These are phyloP conservation scores for Lachancea sp. DNA, from an alignment of 805 yeast genomes.

Conservation along the genomic window DNA sequence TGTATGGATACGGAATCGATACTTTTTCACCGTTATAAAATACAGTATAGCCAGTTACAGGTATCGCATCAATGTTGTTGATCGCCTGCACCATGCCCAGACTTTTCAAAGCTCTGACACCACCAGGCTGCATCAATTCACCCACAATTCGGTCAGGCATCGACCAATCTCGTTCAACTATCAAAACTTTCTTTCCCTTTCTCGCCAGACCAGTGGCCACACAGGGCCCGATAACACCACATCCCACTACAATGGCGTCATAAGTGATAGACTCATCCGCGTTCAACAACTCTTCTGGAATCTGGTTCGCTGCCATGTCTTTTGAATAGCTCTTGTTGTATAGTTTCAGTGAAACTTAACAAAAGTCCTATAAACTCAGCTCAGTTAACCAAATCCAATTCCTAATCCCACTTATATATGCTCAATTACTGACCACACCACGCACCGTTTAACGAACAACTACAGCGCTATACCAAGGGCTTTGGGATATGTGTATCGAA, in stretches of 20 bases:
- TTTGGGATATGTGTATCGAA: too few species aligned
- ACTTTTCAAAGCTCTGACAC: slow-evolving; percentile 75
- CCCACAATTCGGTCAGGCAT: slow-evolving; percentile 97
- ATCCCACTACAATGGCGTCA: slow-evolving; percentile 92
- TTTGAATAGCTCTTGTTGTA: too few species aligned
- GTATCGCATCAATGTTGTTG: slow-evolving; percentile 53
- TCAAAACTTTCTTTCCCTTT: slow-evolving; percentile 74
- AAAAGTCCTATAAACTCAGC: too few species aligned
- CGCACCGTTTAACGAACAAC: too few species aligned
- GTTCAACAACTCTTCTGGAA: slow-evolving; percentile 13
- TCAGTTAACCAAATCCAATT: too few species aligned
- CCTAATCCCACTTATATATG: too few species aligned
- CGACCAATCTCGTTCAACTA: slow-evolving; percentile 80
- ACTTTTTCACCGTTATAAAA: slow-evolving; percentile 55
- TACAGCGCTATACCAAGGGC: too few species aligned
- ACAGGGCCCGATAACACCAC: slow-evolving; percentile 97
- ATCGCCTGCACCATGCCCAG: slow-evolving; percentile 69
- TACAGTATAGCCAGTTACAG: slow-evolving; percentile 75
- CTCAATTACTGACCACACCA: too few species aligned
- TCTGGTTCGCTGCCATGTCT: neutral
- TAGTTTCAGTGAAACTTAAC: too few species aligned
- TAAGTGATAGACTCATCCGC: slow-evolving; percentile 36
- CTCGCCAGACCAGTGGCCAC: slow-evolving; percentile 85
- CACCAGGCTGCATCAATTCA: slow-evolving; percentile 94
- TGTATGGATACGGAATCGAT: slow-evolving; percentile 64